Conservation (phyloP, 1,284 basidiomycete species). For the Sanghuangporus sanghuang region DNA sequence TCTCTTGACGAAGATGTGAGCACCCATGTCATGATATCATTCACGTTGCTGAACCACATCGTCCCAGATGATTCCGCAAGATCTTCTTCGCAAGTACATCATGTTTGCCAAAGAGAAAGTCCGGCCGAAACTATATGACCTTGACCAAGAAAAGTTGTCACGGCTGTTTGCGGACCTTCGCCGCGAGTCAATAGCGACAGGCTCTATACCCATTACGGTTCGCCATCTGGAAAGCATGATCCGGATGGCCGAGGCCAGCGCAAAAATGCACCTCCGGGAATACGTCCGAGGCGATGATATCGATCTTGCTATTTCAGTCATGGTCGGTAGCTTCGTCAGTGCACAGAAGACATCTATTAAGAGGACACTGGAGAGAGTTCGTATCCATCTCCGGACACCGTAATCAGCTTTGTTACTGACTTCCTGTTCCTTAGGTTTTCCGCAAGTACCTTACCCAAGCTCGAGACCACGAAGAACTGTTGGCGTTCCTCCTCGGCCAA, state of each 20-base stretch:
- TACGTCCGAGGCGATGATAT: constrained; percentile 96
- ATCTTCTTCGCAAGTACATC: constrained; percentile 96
- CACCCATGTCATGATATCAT: constrained; percentile 7
- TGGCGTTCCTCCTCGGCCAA: constrained; percentile 92
- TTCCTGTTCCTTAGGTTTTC: constrained; percentile 62
- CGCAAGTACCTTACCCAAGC: constrained; percentile 95
- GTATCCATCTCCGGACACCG: constrained; percentile 6
- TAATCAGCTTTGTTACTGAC: neutral
- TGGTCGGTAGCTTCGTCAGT: constrained; percentile 90
- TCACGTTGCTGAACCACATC: neutral
- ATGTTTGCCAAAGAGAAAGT: constrained; percentile 97
- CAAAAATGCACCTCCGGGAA: constrained; percentile 97
- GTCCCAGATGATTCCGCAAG: constrained; percentile 89
- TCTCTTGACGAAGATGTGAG: constrained; percentile 88
- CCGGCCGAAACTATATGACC: constrained; percentile 86
- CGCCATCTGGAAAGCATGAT: constrained; percentile 99
- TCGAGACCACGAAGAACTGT: constrained; percentile 91
- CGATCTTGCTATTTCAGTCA: constrained; percentile 94
- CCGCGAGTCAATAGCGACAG: constrained; percentile 93
- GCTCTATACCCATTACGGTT: constrained; percentile 97
- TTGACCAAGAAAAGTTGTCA: constrained; percentile 95
- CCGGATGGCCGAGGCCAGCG: constrained; percentile 97
- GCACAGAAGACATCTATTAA: constrained; percentile 99
- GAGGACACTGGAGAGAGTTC: constrained; percentile 91
- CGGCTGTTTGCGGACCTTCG: constrained; percentile 96